Conservation (phyloP, 2,329 filamentous ascomycete species). For the Mycosphaerella sp. region DNA sequence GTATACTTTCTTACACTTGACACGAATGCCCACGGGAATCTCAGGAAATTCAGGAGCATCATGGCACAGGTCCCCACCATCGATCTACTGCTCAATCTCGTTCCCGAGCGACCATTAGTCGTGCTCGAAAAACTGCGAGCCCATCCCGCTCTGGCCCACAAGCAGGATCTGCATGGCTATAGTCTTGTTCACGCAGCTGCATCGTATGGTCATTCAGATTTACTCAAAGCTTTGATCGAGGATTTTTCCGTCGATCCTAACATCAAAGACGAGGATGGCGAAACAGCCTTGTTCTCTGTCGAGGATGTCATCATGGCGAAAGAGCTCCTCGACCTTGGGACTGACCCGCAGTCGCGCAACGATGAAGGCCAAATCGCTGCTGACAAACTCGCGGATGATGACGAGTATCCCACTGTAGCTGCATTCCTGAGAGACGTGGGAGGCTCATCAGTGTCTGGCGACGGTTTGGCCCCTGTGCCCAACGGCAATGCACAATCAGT, state of each 20-base stretch:
- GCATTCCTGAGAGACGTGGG: slow-evolving; percentile 56
- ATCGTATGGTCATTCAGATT: slow-evolving; percentile 80
- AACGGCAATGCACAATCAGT: slow-evolving; percentile 19
- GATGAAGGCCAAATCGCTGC: slow-evolving; percentile 71
- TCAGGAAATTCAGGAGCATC: neutral
- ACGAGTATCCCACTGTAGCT: slow-evolving; percentile 68
- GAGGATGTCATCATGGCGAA: slow-evolving; percentile 75
- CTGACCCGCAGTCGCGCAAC: slow-evolving; percentile 61
- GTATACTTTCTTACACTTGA: too few relatives aligned
- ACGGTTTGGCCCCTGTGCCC: slow-evolving; percentile 5
- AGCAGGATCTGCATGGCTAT: slow-evolving; percentile 88
- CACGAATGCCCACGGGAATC: neutral
- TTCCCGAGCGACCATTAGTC: slow-evolving; percentile 70
- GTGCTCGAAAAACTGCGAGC: slow-evolving; percentile 69
- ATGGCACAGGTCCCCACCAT: slow-evolving; percentile 36
- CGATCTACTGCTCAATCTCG: slow-evolving; percentile 49
- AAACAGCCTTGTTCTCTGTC: slow-evolving; percentile 90
- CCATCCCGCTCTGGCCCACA: slow-evolving; percentile 67
- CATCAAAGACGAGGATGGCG: slow-evolving; percentile 80
- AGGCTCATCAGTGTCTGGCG: neutral
- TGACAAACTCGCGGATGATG: slow-evolving; percentile 74
- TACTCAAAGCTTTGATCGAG: slow-evolving; percentile 67
- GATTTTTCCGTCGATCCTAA: slow-evolving; percentile 76
- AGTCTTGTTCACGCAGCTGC: slow-evolving; percentile 87
- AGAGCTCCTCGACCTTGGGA: slow-evolving; percentile 70